Evolutionary conservation across 495 filamentous ascomycete species (phyloP).

Genomic region (Chaetomidium leptoderma): DNA sequence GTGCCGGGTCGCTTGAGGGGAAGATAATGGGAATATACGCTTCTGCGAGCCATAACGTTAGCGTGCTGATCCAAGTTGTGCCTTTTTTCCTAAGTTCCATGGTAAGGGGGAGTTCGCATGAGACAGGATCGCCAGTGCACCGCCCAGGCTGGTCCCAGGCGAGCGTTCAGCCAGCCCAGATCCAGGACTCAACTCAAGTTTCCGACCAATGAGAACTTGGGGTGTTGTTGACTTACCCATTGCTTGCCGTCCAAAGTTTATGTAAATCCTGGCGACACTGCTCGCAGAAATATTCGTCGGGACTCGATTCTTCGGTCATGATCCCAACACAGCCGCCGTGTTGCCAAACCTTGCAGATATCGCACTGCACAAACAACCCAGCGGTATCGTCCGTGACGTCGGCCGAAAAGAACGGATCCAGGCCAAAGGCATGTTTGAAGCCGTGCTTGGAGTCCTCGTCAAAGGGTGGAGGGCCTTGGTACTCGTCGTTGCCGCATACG

Average conservation of each 20-base stretch:
- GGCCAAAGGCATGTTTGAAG: slow-evolving; percentile 47
- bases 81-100: neutral
- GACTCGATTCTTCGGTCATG: slow-evolving; percentile 83
- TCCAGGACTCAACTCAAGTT: neutral
- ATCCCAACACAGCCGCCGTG: slow-evolving; percentile 98
- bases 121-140: slow-evolving; percentile 28
- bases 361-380: slow-evolving; percentile 97
- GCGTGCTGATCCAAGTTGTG: slow-evolving; percentile 4
- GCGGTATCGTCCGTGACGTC: slow-evolving; percentile 78
- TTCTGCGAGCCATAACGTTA: slow-evolving; percentile 42
- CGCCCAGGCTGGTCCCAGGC: slow-evolving; percentile 30
- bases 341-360: slow-evolving; percentile 97
- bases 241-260: slow-evolving; percentile 67
- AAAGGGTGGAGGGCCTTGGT: slow-evolving; percentile 77
- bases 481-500: slow-evolving; percentile 90
- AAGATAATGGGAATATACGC: slow-evolving; percentile 54
- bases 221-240: slow-evolving; percentile 72
- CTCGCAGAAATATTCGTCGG: slow-evolving; percentile 98
- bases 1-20: slow-evolving; percentile 47
- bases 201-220: slow-evolving; percentile 11
- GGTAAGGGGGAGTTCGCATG: slow-evolving; percentile 8
- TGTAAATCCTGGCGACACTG: slow-evolving; percentile 88
- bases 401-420: slow-evolving; percentile 58
- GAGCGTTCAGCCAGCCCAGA: slow-evolving; percentile 23
- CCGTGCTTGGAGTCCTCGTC: slow-evolving; percentile 55